phyloP scores from a whole-genome alignment of 1,284 basidiomycete species.

The Mycosarcoma maydis region DNA sequence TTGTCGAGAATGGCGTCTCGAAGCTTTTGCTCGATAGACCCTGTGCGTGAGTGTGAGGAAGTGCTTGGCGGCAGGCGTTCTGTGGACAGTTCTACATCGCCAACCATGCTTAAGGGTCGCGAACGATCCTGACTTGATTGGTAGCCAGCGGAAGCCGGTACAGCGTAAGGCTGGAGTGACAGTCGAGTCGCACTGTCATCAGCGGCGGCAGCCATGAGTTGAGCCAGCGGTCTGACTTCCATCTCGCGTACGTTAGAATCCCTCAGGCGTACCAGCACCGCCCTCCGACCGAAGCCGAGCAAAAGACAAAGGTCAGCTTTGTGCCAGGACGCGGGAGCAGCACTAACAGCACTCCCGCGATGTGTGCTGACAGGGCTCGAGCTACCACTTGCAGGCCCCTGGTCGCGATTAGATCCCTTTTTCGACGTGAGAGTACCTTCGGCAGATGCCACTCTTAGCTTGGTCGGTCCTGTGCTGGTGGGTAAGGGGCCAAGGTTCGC shows the following conservation, averaged over 20 bases:
- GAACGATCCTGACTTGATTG: slow-evolving; percentile 7
- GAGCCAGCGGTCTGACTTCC: slow-evolving; percentile 43
- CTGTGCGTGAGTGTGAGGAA: slow-evolving; percentile 16
- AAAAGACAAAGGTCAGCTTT: slow-evolving; percentile 52
- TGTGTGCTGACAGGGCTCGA: slow-evolving; percentile 4
- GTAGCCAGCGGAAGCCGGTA: background rate
- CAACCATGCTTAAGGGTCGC: slow-evolving; percentile 14
- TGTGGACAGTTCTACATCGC: background rate
- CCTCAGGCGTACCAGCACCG: slow-evolving; percentile 49
- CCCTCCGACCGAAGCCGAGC: slow-evolving; percentile 51
- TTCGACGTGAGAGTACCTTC: slow-evolving; percentile 33
- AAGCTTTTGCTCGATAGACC: slow-evolving; percentile 32
- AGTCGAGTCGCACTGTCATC: slow-evolving; percentile 5
- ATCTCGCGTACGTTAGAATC: slow-evolving; percentile 55
- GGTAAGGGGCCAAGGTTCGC: slow-evolving; percentile 3
- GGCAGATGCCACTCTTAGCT: slow-evolving; percentile 30
- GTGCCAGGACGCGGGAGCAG: slow-evolving; percentile 42
- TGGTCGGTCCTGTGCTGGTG: slow-evolving; percentile 14
- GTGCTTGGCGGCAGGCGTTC: slow-evolving; percentile 5
- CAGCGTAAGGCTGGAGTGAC: slow-evolving; percentile 14
- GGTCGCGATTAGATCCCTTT: slow-evolving; percentile 19
- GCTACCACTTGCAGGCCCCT: background rate
- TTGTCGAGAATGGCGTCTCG: slow-evolving; percentile 29
- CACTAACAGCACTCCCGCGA: slow-evolving; percentile 8
- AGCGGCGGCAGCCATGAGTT: slow-evolving; percentile 16